phyloP scores from a whole-genome alignment of 192 early-diverging fungal species.

The Geranomyces michiganensis region DNA sequence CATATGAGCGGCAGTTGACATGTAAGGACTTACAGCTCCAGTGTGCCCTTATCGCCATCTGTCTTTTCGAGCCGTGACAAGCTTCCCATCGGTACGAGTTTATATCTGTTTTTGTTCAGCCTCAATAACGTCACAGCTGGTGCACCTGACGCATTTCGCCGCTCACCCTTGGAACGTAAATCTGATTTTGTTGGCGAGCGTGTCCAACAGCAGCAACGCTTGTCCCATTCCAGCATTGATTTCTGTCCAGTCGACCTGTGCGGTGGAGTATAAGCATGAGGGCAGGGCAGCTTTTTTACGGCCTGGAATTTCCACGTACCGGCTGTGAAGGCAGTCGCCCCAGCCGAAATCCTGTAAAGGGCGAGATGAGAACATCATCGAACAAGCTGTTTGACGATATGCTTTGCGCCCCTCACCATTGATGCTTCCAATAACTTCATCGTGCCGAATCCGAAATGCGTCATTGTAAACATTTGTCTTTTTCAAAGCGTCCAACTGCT shows the following conservation, averaged over 20 bases:
- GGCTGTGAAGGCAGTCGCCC: constrained; percentile 75
- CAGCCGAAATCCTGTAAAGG: constrained; percentile 67
- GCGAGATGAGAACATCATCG: neutral
- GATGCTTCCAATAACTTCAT: constrained; percentile 88
- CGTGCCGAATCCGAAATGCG: constrained; percentile 84
- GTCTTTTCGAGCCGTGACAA: constrained; percentile 89
- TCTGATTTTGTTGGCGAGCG: constrained; percentile 79
- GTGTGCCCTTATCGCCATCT: constrained; percentile 68
- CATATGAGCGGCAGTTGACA: neutral
- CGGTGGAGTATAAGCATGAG: neutral
- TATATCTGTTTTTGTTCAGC: constrained; percentile 2
- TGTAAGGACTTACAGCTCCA: constrained; percentile 71
- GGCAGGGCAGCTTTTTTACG: neutral
- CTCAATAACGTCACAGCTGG: neutral
- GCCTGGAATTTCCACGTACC: constrained; percentile 40
- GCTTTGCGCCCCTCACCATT: constrained; percentile 72
- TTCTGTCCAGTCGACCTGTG: constrained; percentile 88
- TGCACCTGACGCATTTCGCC: neutral
- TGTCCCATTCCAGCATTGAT: constrained; percentile 98
- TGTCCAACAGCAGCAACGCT: constrained; percentile 80
- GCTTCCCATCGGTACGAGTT: constrained; percentile 85
- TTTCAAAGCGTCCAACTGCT: constrained; percentile 80
- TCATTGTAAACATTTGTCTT: constrained; percentile 96
- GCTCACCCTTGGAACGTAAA: constrained; percentile 77
- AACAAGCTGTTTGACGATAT: too few relatives aligned